Evolutionary conservation across 192 early-diverging fungal genomes (phyloP).

Genomic region (Coemansia biformis): DNA sequence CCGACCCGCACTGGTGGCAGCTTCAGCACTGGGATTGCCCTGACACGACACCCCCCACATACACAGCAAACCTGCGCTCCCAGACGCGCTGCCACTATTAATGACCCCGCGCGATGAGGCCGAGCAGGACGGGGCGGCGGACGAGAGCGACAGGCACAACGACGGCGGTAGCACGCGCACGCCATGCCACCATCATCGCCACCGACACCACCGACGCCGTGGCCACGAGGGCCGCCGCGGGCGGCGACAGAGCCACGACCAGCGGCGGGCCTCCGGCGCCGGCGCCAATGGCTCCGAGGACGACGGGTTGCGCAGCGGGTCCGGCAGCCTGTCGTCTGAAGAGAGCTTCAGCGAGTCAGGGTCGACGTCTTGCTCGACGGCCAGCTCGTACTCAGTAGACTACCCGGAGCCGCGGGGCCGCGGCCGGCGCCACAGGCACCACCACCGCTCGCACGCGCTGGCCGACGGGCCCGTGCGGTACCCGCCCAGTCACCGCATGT

Average conservation of each 20-base stretch:
- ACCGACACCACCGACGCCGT: too few relatives aligned
- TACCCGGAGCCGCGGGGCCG: conserved; percentile 11
- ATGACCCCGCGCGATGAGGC: too few relatives aligned
- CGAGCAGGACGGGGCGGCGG: too few relatives aligned
- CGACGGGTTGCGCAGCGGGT: too few relatives aligned
- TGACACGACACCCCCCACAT: background rate
- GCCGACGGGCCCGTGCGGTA: conserved; percentile 1
- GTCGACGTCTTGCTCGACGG: conserved; percentile 42
- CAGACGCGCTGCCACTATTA: too few relatives aligned
- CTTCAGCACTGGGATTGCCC: too few relatives aligned
- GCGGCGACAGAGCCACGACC: background rate
- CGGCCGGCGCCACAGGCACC: conserved; percentile 31
- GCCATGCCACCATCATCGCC: conserved; percentile 4
- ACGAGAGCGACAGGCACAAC: too few relatives aligned
- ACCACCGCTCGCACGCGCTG: conserved; percentile 21
- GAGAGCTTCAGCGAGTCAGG: conserved; percentile 37
- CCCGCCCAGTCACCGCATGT: conserved; percentile 15
- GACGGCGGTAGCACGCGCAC: background rate
- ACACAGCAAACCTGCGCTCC: background rate
- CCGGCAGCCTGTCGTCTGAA: conserved; percentile 7
- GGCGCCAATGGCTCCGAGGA: background rate
- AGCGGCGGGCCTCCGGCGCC: conserved; percentile 1
- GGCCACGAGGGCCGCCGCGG: conserved; percentile 1
- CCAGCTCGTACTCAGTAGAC: conserved; percentile 33
- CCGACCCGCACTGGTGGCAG: too few relatives aligned